Evolutionary conservation across 305 asterid species (phyloP), one percentile per base, ranked within the genome.

Genomic region (Fraxinus floribunda): DNA sequence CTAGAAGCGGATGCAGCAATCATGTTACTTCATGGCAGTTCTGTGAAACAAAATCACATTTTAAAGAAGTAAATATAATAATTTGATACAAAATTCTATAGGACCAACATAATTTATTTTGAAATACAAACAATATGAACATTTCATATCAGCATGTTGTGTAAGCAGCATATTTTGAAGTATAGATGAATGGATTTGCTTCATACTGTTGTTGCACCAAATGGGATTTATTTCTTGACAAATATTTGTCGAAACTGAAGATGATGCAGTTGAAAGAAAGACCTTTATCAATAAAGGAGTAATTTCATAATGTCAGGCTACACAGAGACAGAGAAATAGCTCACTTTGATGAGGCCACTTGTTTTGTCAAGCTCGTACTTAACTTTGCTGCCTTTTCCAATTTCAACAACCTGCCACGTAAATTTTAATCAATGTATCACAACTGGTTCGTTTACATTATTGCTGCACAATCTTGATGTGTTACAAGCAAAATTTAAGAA

Each of bases 291-390:
- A 22, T 62, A 62, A 62, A 10, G 8, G 1, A 22, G 71, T 26
- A 13, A 13, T 26, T 68, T 68, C 39, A 68, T 68, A 81, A 44
- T 1, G 22, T 44, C 13, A 52, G 55, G 76, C 62, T 60, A 77
- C 11, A 79, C 16, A 46, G 18, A 39, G 8, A 15, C 74, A 81
- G 71, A 46, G 68, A 35, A 81, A 52, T 15, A 57, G 70, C 89
- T 84, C 70, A 93, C 99, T 86, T 93, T 95, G 88, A 95, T 93
- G 78, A 55, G 97, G 68, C 99, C 98, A 70, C 92, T 94, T 81
- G 86, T 83, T 90, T 95, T 95, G 91, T 94, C 97, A 66, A 95
- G 99, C 93, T 95, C 99, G 41, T 95, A 95, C 79, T 95, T 94
- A 26, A 95, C 99, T 88, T 92, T 95, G 90, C 98, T 90, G 82